A percentile compares a stretch with the other conserved stretches of the same genome.
Conservation (phyloP, 2,329 filamentous ascomycete genomes). For the Aspergillus terreus region DNA sequence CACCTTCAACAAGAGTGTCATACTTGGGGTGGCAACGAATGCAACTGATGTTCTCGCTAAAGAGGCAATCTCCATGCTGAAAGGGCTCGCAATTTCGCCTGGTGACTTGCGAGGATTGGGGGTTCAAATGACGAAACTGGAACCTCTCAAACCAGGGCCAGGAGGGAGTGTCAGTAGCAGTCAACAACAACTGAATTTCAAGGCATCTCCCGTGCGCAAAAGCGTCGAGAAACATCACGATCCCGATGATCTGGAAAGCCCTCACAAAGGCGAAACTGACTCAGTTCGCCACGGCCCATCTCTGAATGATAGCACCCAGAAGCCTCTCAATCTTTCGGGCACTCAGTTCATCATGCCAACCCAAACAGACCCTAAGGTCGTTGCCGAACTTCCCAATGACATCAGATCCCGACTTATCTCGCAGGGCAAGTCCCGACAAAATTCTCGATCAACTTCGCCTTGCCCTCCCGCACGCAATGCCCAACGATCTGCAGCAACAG, state of each 20-base stretch:
- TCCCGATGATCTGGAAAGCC: conserved; percentile 47
- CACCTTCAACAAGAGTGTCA: conserved; percentile 80
- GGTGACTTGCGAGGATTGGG: conserved; percentile 92
- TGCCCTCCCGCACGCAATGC: conserved; percentile 27
- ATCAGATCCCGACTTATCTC: conserved; percentile 73
- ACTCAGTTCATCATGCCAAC: conserved; percentile 88
- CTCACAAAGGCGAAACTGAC: conserved; percentile 34
- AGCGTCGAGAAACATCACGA: conserved; percentile 31
- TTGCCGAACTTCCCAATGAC: conserved; percentile 78
- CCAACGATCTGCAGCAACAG: conserved; percentile 23
- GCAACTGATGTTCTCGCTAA: conserved; percentile 66
- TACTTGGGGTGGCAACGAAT: conserved; percentile 82
- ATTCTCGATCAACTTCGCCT: conserved; percentile 26
- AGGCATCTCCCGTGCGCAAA: conserved; percentile 35
- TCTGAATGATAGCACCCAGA: conserved; percentile 44
- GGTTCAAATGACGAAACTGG: conserved; percentile 88
- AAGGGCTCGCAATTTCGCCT: conserved; percentile 76
- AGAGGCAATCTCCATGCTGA: conserved; percentile 80
- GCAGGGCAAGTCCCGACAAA: conserved; percentile 42
- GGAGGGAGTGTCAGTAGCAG: conserved; percentile 63
- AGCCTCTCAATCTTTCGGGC: conserved; percentile 72
- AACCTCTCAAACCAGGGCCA: conserved; percentile 63
- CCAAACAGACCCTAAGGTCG: conserved; percentile 74
- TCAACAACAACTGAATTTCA: conserved; percentile 75
- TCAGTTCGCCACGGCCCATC: conserved; percentile 27